Base-by-base conservation (phyloP, 2,329 filamentous ascomycete species). In the Xylaria polymorpha region DNA sequence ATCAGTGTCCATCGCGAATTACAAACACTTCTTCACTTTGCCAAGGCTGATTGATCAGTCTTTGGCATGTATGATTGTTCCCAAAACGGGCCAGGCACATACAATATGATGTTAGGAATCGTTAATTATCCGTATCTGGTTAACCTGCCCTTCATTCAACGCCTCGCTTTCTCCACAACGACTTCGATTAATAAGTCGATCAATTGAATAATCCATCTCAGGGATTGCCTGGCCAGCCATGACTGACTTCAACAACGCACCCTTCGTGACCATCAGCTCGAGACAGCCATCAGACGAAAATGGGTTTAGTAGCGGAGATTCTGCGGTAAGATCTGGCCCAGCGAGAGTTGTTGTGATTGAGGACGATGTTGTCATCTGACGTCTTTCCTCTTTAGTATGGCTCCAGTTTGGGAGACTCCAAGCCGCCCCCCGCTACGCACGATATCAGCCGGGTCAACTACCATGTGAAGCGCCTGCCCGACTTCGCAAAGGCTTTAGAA, bases 391-490 rank as follows among this genome's bases (percentile, higher is more conserved):
- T 79, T 64, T 79, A 85, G 82, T 85, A 84, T 73, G 82, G 82
- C 72, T 84, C 83, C 22, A 81, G 79, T 72, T 75, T 77, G 68
- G 81, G 79, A 46, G 81, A 83, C 66, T 77, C 79, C 63, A 77
- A 74, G 63, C 76, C 80, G 32, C 79, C 80, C 9, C 75, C 82
- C 20, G 80, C 86, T 22, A 88, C 86, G 15, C 87, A 88, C 18
- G 86, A 88, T 74, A 86, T 84, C 55, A 87, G 86, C 74, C 85
- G 86, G 50, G 85, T 87, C 3, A 87, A 81, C 79, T 88, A 86
- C 70, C 86, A 88, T 76, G 83, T 88, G 61, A 88, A 87, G 77
- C 82, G 87, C 67, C 81, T 88, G 50, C 82, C 84, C 58, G 82
- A 84, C 65, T 88, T 88, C 74, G 86, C 86, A 22, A 81, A 83